A percentile compares a stretch with the other conserved stretches of the same genome.
Evolutionary conservation across 2,329 filamentous ascomycete genomes (phyloP).

Genomic region (Polytolypa hystricis): DNA sequence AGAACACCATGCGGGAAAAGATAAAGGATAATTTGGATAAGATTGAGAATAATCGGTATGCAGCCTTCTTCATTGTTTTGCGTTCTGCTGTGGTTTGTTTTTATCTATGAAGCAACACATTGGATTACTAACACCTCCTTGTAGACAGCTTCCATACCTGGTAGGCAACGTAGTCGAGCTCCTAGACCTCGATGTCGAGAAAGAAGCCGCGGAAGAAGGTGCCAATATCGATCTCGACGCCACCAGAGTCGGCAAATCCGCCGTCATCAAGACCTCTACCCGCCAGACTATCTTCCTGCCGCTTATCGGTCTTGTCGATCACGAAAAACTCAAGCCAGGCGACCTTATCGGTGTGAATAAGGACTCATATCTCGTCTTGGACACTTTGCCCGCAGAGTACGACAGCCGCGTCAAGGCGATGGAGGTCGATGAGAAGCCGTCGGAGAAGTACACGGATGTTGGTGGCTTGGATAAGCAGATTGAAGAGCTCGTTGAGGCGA

Average conservation of each 20-base stretch:
- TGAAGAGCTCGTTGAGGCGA: slow-evolving; percentile 93
- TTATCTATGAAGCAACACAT: too few species aligned
- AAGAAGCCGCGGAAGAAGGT: slow-evolving; percentile 91
- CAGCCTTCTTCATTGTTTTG: too few species aligned
- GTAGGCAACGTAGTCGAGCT: slow-evolving; percentile 98
- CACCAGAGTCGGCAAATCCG: slow-evolving; percentile 91
- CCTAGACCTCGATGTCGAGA: slow-evolving; percentile 88
- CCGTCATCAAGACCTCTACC: slow-evolving; percentile 98
- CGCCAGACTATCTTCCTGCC: slow-evolving; percentile 97
- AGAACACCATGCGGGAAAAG: slow-evolving; percentile 91
- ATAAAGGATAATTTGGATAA: slow-evolving; percentile 99
- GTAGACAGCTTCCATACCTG: slow-evolving; percentile 89
- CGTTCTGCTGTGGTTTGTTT: too few species aligned
- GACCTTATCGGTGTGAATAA: slow-evolving; percentile 98
- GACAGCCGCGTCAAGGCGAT: slow-evolving; percentile 98
- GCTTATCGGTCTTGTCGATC: slow-evolving; percentile 91
- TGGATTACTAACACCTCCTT: background rate
- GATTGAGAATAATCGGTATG: slow-evolving; percentile 95
- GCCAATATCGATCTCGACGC: slow-evolving; percentile 98
- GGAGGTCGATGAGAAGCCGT: slow-evolving; percentile 99
- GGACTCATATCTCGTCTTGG: slow-evolving; percentile 93
- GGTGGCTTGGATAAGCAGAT: slow-evolving; percentile 98
- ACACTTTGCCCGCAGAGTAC: slow-evolving; percentile 94
- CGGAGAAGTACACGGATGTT: slow-evolving; percentile 96
- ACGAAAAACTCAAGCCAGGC: slow-evolving; percentile 85